phyloP scores from a whole-genome alignment of 2,329 filamentous ascomycete genomes.

The Alternaria sp. region DNA sequence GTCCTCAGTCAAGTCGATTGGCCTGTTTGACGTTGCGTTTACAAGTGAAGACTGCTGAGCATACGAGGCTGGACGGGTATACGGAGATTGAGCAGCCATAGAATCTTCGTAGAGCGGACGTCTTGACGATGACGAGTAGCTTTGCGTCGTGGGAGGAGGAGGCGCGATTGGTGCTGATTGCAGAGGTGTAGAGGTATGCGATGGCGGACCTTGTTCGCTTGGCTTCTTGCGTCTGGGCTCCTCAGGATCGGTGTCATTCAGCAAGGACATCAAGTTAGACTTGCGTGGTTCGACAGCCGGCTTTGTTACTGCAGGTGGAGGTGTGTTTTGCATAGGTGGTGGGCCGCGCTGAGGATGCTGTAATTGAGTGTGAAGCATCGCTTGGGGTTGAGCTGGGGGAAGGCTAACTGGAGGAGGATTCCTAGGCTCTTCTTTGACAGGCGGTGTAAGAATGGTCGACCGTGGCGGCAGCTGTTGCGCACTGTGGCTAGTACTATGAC shows the following conservation, averaged over 20 bases:
- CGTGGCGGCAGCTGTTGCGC: constrained; percentile 33
- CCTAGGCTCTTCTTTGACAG: constrained; percentile 44
- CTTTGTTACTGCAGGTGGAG: constrained; percentile 29
- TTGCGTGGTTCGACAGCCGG: constrained; percentile 43
- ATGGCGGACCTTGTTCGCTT: constrained; percentile 39
- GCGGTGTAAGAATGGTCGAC: constrained; percentile 35
- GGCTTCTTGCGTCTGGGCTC: constrained; percentile 44
- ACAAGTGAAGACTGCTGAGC: constrained; percentile 34
- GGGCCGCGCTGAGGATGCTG: constrained; percentile 31
- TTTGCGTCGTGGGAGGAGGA: constrained; percentile 34
- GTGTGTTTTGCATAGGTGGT: constrained; percentile 22
- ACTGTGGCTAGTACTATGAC: constrained; percentile 20
- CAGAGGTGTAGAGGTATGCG: constrained; percentile 44
- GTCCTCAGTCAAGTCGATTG: constrained; percentile 43
- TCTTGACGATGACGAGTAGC: constrained; percentile 26
- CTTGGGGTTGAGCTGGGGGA: constrained; percentile 27
- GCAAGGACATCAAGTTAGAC: constrained; percentile 46
- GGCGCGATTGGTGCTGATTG: constrained; percentile 43
- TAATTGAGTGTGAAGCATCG: constrained; percentile 27
- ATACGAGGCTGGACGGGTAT: constrained; percentile 31
- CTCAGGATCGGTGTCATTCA: constrained; percentile 48
- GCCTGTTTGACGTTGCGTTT: constrained; percentile 27
- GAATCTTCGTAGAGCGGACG: constrained; percentile 35
- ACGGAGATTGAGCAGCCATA: constrained; percentile 31
- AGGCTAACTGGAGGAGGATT: constrained; percentile 29